Evolutionary conservation across 192 early-diverging fungal species (phyloP), one percentile per base, ranked within the genome.

Genomic region (Linnemannia schmuckeri): DNA sequence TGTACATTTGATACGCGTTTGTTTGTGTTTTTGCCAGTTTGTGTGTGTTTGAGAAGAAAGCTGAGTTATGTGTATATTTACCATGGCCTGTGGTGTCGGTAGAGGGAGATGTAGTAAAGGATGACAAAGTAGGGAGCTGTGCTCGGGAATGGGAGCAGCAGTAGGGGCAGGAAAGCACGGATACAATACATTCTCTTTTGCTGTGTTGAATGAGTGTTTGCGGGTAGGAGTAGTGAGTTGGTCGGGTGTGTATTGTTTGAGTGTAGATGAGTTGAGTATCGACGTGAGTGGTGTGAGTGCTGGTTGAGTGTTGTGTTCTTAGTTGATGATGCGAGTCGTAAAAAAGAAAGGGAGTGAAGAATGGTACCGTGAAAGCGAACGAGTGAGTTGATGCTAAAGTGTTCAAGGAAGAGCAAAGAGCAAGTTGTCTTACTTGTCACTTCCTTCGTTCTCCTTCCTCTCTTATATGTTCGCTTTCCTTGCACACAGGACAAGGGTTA

Each of bases 21-120:
- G 27, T 24, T 20, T 41, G 6, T 71, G 37, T 24, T 44, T 72
- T 30, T 42, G 6, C n/a, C 24, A 30, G 1, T 3, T n/a, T 71
- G 12, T 18, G 12, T 22, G 40, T 61, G 55, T 8, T 27, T 37
- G 3, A 37, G 55, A 30, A 0, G 12, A 8, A 61, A 61, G 7
- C 33, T 33, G 30, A 12, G 15, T 55, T 22, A 27, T 27, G 7
- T 57, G 30, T 70, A 6, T 70, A 20, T 70, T 44, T 92, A 93
- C 92, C 92, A 93, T 79, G 92, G 92, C 55, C 90, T 83, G 76
- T 93, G 92, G 82, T 93, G 92, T 37, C 89, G 80, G 55, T 92
- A 93, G 71, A 92, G 91, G 20, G 92, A 93, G 42, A 93, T 85
- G 46, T 57, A 72, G 40, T 92, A 92, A 35, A 90, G 76, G 61